phyloP scores from a whole-genome alignment of 1,284 basidiomycete species.

The Sparassis latifolia region DNA sequence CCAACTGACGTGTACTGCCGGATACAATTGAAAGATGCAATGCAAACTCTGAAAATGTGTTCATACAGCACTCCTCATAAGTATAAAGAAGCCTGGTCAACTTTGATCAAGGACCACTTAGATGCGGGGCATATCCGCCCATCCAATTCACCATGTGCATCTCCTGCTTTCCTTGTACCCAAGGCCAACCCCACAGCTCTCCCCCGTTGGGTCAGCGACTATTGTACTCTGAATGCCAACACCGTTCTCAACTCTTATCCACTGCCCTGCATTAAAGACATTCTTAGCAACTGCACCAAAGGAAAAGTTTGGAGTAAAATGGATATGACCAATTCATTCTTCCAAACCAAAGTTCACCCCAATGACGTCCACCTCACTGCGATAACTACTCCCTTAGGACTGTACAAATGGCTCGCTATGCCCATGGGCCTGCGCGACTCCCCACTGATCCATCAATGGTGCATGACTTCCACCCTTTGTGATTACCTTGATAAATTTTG shows the following conservation, averaged over 20 bases:
- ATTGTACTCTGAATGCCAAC: neutral
- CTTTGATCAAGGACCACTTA: constrained; percentile 11
- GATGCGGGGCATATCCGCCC: constrained; percentile 7
- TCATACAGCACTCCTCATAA: too few relatives aligned
- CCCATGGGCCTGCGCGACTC: constrained; percentile 31
- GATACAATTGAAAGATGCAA: too few relatives aligned
- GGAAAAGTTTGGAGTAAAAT: constrained; percentile 27
- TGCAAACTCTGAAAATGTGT: too few relatives aligned
- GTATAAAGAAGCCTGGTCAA: constrained; percentile 9
- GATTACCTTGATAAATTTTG: constrained; percentile 11
- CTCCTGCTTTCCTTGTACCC: neutral
- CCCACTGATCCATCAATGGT: constrained; percentile 28
- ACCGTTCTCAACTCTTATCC: neutral
- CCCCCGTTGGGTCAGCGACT: neutral
- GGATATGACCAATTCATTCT: constrained; percentile 34
- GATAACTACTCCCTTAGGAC: constrained; percentile 29
- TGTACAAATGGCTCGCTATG: constrained; percentile 39
- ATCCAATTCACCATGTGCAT: neutral
- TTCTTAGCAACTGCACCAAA: constrained; percentile 24
- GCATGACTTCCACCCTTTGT: constrained; percentile 23
- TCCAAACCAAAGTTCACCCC: constrained; percentile 28
- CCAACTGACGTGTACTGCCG: too few relatives aligned
- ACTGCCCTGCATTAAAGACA: constrained; percentile 1
- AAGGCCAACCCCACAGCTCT: neutral
- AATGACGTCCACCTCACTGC: constrained; percentile 30